These are phyloP conservation scores for Hanseniaspora jakobsenii DNA, from an alignment of 805 yeast genomes.

Conservation along the genomic window DNA sequence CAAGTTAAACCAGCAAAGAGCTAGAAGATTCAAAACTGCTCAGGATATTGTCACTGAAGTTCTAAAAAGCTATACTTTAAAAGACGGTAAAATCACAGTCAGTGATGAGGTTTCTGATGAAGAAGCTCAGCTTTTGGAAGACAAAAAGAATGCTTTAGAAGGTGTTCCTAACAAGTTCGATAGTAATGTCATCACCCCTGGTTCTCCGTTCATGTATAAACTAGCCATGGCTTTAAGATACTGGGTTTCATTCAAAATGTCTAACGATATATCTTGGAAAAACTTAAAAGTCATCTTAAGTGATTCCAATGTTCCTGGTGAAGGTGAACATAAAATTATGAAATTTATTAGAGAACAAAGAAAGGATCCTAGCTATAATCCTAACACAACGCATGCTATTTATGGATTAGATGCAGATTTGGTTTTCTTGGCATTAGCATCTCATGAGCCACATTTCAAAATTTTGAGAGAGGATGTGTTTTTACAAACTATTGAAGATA, in stretches of 20 bases:
- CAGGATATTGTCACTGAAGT: constrained; percentile 68
- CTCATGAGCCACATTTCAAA: constrained; percentile 94
- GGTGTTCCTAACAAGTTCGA: constrained; percentile 72
- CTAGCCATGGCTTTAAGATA: constrained; percentile 71
- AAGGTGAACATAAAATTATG: constrained; percentile 98
- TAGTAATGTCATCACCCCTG: constrained; percentile 94
- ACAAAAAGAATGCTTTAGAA: constrained; percentile 35
- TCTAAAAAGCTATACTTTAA: not conserved
- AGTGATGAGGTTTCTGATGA: constrained; percentile 32
- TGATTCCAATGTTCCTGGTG: constrained; percentile 97
- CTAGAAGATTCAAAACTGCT: constrained; percentile 86
- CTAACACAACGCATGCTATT: constrained; percentile 90
- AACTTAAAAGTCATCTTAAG: constrained; percentile 77
- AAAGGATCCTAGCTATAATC: constrained; percentile 72
- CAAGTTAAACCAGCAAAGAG: constrained; percentile 92
- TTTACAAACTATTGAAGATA: constrained; percentile 52
- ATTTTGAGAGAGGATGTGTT: constrained; percentile 94
- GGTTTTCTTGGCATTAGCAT: constrained; percentile 88
- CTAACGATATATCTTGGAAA: constrained; percentile 89
- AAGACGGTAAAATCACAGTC: too few species aligned
- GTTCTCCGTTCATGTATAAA: constrained; percentile 94
- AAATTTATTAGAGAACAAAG: constrained; percentile 85
- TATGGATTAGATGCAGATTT: constrained; percentile 97
- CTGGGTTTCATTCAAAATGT: constrained; percentile 83
- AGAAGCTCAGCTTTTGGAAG: constrained; percentile 51